Base-by-base conservation (phyloP, 371 early-diverging fungal genomes). In the Rozella allomycis region DNA sequence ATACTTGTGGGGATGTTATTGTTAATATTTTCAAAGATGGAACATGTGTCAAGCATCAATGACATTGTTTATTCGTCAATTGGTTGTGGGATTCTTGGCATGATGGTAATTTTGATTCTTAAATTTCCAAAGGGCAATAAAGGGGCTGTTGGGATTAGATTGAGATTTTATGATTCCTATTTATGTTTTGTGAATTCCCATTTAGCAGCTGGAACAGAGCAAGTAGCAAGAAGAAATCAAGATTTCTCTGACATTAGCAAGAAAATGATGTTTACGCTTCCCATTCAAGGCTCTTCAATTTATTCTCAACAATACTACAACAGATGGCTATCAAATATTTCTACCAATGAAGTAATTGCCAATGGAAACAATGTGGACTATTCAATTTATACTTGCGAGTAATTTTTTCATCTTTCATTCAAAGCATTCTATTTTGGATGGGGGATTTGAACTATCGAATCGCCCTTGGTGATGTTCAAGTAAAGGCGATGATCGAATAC, bases 391-490 rank as follows among this genome's bases (percentile, higher is more conserved):
- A n/a, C 18, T n/a, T 9, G 13, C 7, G 17, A 31, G 5, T 11
- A 10, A n/a, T n/a, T n/a, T n/a, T n/a, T n/a, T n/a, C n/a, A 21
- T 40, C 8, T 5, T 9, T 11, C 26, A 13, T 1, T 13, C 7
- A 1, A 42, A 76, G 78, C 38, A 67, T 75, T 42, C 42, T 88
- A 17, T 51, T 93, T 27, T 91, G 86, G 82, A 43, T 83, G 20
- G 94, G 94, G 10, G 94, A 93, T 46, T 50, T 93, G 39, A 93
- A 93, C 40, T 90, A 90, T 48, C 67, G 94, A 3, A 54, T 93
- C 17, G 62, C 62, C 1, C 37, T 84, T 0, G 50, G 39, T 0
- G 45, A 54, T 33, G 22, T 35, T 14, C 45, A 43, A 3, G 44
- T 43, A 1, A 46, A 47, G 26, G 11, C 20, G 3, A 19, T 46